These are phyloP conservation scores for maize (Zea mays) DNA, from an alignment of 176 grass and related monocot species.

Conservation along the genomic window Zm-B73-REFERENCE-NAM-5.0 NC_050098.1:151478501-151479000, in stretches of 20 bases:
- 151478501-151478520: not conserved
- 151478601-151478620: conserved; percentile 39
- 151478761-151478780: conserved; percentile 31
- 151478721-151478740: conserved; percentile 31
- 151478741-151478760: conserved; percentile 29
- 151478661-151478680: conserved; percentile 44
- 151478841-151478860: not conserved
- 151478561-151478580: conserved; percentile 24
- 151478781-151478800: conserved; percentile 29
- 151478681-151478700: conserved; percentile 38
- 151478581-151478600: conserved; percentile 39
- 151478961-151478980: too few relatives aligned
- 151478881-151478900: not conserved
- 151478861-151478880: not conserved
- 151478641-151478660: conserved; percentile 52
- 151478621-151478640: conserved; percentile 50
- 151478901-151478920: not conserved
- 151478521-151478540: conserved; percentile 19
- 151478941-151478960: too few relatives aligned
- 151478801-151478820: conserved; percentile 43
- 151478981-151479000: too few relatives aligned
- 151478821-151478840: conserved; percentile 30
- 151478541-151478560: conserved; percentile 41
- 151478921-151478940: not conserved
- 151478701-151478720: conserved; percentile 29